Evolutionary conservation across 23 red algal genomes (phyloP).

Genomic region (Gracilaria vermiculophylla): DNA sequence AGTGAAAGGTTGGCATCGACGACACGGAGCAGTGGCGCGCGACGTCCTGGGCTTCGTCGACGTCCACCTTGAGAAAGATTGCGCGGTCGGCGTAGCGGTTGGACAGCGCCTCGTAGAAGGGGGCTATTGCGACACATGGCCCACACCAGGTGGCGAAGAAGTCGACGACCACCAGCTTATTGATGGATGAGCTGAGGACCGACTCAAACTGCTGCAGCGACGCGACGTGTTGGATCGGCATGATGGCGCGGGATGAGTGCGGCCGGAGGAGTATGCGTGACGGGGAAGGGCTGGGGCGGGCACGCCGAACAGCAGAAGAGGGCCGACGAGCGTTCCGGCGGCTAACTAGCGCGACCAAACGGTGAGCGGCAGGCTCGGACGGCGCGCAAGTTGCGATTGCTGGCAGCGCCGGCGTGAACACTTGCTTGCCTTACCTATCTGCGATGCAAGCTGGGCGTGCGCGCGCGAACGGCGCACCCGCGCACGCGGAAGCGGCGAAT

Average conservation of each 20-base stretch:
- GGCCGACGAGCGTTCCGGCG: too few relatives aligned
- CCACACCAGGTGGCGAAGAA: constrained; percentile 95
- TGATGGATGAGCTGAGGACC: constrained; percentile 22
- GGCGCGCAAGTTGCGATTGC: too few relatives aligned
- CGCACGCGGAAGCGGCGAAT: too few relatives aligned
- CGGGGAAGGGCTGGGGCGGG: neutral
- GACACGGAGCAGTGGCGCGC: constrained; percentile 77
- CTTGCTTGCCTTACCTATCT: too few relatives aligned
- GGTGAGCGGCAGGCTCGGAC: too few relatives aligned
- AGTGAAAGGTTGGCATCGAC: constrained; percentile 93
- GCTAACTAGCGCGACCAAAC: too few relatives aligned
- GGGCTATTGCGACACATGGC: constrained; percentile 87
- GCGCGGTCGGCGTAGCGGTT: constrained; percentile 61
- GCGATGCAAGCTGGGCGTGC: too few relatives aligned
- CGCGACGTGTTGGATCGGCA: constrained; percentile 53
- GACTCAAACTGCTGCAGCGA: constrained; percentile 46
- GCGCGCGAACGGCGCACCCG: too few relatives aligned
- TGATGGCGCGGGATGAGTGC: neutral
- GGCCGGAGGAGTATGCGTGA: neutral
- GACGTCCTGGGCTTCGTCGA: constrained; percentile 79
- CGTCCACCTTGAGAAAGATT: constrained; percentile 93
- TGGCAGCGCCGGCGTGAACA: too few relatives aligned
- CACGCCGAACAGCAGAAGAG: too few relatives aligned
- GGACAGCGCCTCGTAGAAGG: constrained; percentile 74
- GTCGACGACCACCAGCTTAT: constrained; percentile 93